These are phyloP conservation scores for Monosporascus sp. DNA, from an alignment of 2,329 filamentous ascomycete species.

Conservation along the genomic window DNA sequence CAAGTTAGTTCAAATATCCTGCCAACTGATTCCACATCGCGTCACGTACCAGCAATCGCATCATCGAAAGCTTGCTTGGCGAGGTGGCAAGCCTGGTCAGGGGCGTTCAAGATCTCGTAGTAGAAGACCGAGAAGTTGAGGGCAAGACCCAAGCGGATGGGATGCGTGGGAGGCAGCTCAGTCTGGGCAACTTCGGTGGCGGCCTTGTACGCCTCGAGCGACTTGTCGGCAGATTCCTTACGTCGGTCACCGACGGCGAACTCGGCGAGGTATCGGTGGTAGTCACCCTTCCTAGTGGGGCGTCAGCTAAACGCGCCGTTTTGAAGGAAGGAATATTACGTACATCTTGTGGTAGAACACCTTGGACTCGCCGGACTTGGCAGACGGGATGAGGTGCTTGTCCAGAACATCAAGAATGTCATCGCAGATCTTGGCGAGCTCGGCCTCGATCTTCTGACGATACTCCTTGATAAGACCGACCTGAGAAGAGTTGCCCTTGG, in stretches of 20 bases:
- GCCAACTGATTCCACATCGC: neutral
- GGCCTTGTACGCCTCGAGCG: constrained; percentile 94
- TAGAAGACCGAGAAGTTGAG: constrained; percentile 99
- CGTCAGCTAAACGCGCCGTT: constrained; percentile 11
- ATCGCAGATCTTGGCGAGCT: constrained; percentile 96
- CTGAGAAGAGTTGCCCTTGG: constrained; percentile 92
- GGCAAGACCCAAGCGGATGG: constrained; percentile 85
- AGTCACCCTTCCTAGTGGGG: constrained; percentile 88
- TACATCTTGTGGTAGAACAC: constrained; percentile 99
- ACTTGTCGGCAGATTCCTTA: constrained; percentile 90
- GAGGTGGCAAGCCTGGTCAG: constrained; percentile 95
- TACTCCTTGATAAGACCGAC: constrained; percentile 94
- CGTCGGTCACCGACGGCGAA: constrained; percentile 92
- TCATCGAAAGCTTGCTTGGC: constrained; percentile 96
- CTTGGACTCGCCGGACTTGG: constrained; percentile 95
- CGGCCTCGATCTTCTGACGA: constrained; percentile 95
- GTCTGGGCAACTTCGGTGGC: constrained; percentile 87
- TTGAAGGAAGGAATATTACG: constrained; percentile 20
- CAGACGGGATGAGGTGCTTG: constrained; percentile 88
- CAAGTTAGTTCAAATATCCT: constrained; percentile 16
- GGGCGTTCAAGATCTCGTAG: constrained; percentile 99
- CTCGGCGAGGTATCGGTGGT: constrained; percentile 98
- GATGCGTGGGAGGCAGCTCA: constrained; percentile 85
- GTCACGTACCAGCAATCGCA: constrained; percentile 70
- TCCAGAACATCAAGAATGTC: constrained; percentile 95